A percentile compares a stretch with the other conserved stretches of the same genome.
phyloP scores from a whole-genome alignment of 306 rosid genomes.

The Abrus pulchellus region DNA sequence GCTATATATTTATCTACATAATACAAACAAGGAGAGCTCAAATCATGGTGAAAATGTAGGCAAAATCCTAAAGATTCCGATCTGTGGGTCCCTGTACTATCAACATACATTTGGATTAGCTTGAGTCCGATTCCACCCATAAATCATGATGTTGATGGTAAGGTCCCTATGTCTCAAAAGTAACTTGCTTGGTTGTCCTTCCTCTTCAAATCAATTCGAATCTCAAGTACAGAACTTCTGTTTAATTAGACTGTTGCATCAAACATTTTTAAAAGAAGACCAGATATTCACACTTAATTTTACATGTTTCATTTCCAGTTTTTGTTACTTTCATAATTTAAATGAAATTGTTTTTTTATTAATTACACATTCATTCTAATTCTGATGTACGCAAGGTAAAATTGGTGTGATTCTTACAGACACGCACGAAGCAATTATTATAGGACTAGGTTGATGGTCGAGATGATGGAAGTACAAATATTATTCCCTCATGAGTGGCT shows the following conservation, averaged over 20 bases:
- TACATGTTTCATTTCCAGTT: neutral
- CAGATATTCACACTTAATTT: neutral
- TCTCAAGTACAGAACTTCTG: slow-evolving; percentile 29
- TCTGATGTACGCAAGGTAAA: neutral
- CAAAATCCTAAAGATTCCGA: slow-evolving; percentile 65
- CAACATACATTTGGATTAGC: slow-evolving; percentile 49
- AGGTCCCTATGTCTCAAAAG: slow-evolving; percentile 49
- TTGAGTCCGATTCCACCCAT: slow-evolving; percentile 48
- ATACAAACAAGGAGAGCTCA: slow-evolving; percentile 45
- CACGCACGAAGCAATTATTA: neutral
- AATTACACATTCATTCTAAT: neutral
- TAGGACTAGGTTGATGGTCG: slow-evolving; percentile 25
- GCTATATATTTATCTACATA: neutral
- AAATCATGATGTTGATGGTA: slow-evolving; percentile 44
- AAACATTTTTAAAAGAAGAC: neutral
- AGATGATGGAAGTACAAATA: slow-evolving; percentile 26
- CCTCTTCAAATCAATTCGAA: slow-evolving; percentile 7
- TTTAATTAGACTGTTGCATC: slow-evolving; percentile 28
- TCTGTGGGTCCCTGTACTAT: slow-evolving; percentile 56
- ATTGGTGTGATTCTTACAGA: neutral
- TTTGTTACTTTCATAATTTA: neutral
- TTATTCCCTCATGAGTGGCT: slow-evolving; percentile 52
- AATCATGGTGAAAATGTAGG: slow-evolving; percentile 52
- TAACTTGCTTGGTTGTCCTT: slow-evolving; percentile 42
- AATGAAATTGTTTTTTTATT: neutral